Conservation (phyloP, 129 eudicot species). For the Lactuca sativa region DNA sequence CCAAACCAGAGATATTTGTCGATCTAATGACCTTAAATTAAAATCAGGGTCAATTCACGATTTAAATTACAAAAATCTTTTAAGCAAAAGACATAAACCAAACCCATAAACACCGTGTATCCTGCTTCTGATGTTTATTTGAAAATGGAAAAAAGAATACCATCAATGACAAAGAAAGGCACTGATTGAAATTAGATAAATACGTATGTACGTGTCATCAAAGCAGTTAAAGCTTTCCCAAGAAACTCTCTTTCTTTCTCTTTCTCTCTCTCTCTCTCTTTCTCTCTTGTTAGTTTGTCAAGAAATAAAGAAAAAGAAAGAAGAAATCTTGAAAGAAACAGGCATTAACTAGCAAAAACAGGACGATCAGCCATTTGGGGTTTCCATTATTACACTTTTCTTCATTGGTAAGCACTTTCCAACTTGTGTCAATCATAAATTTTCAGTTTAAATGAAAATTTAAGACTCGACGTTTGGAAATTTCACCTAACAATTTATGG, state of each 20-base stretch:
- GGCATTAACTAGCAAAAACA: conserved; percentile 6
- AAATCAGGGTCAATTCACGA: neutral
- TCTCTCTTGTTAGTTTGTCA: conserved; percentile 10
- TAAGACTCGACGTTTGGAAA: neutral
- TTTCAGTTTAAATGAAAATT: neutral
- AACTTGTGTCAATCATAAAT: neutral
- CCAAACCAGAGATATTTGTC: neutral
- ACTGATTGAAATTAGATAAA: conserved; percentile 22
- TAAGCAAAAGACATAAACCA: neutral
- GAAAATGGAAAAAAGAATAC: neutral
- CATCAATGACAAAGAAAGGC: conserved; percentile 7
- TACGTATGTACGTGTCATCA: conserved; percentile 17
- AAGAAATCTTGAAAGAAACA: conserved; percentile 1
- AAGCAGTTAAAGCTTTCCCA: conserved; percentile 27
- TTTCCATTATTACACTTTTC: neutral
- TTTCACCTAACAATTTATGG: conserved; percentile 4
- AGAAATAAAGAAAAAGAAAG: neutral
- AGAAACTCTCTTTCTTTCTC: conserved; percentile 22
- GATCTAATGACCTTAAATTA: neutral
- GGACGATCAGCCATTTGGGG: conserved; percentile 21
- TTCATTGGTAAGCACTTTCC: conserved; percentile 46
- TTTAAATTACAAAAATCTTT: neutral
- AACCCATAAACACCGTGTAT: neutral
- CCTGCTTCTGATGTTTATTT: neutral
- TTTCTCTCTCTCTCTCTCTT: conserved; percentile 26